Evolutionary conservation across 495 filamentous ascomycete species (phyloP).

Genomic region (Hyaloscypha bicolor): DNA sequence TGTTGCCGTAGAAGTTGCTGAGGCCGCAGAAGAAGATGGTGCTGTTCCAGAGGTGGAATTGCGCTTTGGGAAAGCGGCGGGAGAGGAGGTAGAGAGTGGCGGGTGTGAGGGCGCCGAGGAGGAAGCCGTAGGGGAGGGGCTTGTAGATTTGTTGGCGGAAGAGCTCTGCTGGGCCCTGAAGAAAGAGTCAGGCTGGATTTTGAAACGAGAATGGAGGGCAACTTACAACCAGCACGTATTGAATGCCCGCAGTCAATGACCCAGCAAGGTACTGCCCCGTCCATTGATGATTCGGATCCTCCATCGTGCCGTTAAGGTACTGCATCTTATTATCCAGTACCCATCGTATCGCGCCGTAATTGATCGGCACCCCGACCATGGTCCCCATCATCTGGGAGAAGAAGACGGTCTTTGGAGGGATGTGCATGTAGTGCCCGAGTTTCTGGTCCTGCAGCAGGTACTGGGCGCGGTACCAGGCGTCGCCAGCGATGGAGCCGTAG

Average conservation of each 20-base stretch:
- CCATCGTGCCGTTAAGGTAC: constrained; percentile 51
- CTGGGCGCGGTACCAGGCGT: constrained; percentile 50
- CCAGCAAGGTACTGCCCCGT: constrained; percentile 50
- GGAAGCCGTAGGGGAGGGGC: constrained; percentile 57
- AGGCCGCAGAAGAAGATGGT: constrained; percentile 55
- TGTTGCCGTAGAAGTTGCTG: constrained; percentile 48
- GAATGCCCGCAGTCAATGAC: constrained; percentile 52
- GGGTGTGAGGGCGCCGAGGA: constrained; percentile 53
- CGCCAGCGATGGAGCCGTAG: constrained; percentile 51
- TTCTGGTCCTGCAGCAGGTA: constrained; percentile 47
- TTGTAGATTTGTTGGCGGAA: constrained; percentile 52
- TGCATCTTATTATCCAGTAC: constrained; percentile 51
- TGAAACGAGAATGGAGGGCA: background rate
- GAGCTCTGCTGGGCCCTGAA: constrained; percentile 51
- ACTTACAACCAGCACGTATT: constrained; percentile 55
- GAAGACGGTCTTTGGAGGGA: constrained; percentile 64
- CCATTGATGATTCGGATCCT: constrained; percentile 58
- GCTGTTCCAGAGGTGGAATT: constrained; percentile 58
- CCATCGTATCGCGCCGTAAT: constrained; percentile 50
- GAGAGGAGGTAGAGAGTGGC: constrained; percentile 51
- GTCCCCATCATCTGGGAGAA: constrained; percentile 57
- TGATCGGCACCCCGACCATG: constrained; percentile 48
- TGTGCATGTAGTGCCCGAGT: constrained; percentile 66
- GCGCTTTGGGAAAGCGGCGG: constrained; percentile 48
- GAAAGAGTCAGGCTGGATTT: background rate